Evolutionary conservation across 1,284 basidiomycete species (phyloP).

Genomic region (Rhizoctonia solani): DNA sequence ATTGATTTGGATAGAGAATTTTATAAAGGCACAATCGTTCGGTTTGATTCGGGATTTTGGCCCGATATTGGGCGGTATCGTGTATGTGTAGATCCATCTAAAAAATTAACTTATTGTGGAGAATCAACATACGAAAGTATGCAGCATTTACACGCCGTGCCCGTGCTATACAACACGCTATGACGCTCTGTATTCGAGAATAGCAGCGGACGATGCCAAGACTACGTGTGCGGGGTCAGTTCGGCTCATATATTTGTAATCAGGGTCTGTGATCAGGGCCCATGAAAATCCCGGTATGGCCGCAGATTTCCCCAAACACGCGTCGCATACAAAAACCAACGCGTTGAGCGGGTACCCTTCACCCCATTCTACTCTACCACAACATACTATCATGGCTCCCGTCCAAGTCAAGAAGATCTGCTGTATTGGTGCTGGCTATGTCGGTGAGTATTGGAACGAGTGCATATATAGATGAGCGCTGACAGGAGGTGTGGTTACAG

Average conservation of each 20-base stretch:
- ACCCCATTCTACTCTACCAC: conserved; percentile 1
- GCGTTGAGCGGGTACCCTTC: too few species aligned
- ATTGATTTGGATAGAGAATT: too few species aligned
- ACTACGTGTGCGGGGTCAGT: not conserved
- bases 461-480: conserved; percentile 17
- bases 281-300: not conserved
- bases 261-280: not conserved
- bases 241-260: not conserved
- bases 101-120: too few species aligned
- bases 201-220: too few species aligned
- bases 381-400: conserved; percentile 45
- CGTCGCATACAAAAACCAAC: too few species aligned
- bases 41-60: not conserved
- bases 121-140: too few species aligned
- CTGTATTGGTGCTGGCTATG: conserved; percentile 96
- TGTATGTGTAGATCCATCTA: too few species aligned
- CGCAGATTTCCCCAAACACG: not conserved
- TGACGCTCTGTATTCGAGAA: too few species aligned
- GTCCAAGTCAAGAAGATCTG: conserved; percentile 83
- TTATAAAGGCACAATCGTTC: too few species aligned
- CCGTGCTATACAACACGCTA: too few species aligned
- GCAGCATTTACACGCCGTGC: too few species aligned
- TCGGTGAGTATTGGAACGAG: conserved; percentile 72
- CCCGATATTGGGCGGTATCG: not conserved
- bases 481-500: conserved; percentile 53